Conservation (phyloP, 73 alveolate genomes). For the Paramecium primaurelia region DNA sequence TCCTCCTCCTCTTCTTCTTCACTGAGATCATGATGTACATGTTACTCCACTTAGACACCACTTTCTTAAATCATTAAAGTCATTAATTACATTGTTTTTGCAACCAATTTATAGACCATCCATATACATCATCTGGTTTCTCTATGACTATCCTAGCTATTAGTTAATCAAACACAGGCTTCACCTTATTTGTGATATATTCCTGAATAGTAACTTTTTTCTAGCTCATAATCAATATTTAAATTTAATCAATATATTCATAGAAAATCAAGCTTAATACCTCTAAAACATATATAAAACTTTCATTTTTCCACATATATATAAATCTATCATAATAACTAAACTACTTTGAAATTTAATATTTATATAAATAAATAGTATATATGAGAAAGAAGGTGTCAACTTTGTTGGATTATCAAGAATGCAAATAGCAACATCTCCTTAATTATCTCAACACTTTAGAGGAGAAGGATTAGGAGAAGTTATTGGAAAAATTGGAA, state of each 20-base stretch:
- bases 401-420: neutral
- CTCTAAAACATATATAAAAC: neutral
- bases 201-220: neutral
- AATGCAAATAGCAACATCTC: neutral
- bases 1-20: constrained; percentile 61
- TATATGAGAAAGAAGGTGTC: neutral
- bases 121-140: constrained; percentile 47
- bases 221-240: neutral
- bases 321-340: neutral
- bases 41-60: neutral
- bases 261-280: neutral
- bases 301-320: neutral
- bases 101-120: constrained; percentile 37
- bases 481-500: neutral
- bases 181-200: neutral
- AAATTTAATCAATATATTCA: neutral
- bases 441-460: neutral
- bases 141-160: neutral
- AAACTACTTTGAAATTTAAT: neutral
- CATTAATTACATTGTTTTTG: constrained; percentile 45
- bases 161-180: constrained; percentile 51
- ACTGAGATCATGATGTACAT: neutral
- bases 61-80: neutral
- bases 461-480: neutral
- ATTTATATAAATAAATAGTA: neutral